Evolutionary conservation across 176 grass and related monocot species (phyloP).

Genomic region (Miscanthus lutarioriparius): DNA sequence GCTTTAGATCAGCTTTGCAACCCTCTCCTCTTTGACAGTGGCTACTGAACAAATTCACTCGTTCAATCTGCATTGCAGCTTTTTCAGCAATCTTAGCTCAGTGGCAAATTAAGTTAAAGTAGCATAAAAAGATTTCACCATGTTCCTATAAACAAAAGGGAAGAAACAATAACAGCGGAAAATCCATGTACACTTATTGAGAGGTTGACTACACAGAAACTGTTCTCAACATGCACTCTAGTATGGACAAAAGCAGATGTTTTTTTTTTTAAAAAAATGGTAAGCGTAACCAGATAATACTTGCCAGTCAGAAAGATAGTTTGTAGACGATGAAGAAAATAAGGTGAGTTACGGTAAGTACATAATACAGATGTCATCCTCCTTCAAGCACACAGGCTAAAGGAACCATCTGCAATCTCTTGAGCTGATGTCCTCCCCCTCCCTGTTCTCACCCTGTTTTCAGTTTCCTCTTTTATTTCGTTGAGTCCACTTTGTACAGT

Average conservation of each 20-base stretch:
- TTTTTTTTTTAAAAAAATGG: not conserved
- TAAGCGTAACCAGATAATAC: no score
- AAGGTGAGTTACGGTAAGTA: no score
- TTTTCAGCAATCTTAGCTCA: constrained; percentile 18
- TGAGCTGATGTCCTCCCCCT: no score
- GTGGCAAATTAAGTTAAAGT: constrained; percentile 1
- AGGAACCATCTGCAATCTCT: no score
- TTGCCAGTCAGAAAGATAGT: no score
- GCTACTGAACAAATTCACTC: not conserved
- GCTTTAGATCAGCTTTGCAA: constrained; percentile 12
- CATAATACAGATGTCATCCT: no score
- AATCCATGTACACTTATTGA: not conserved
- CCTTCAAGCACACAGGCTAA: no score
- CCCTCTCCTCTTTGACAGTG: not conserved
- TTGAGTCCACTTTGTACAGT: no score
- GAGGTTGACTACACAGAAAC: not conserved
- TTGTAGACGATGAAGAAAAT: no score
- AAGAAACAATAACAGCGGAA: not conserved
- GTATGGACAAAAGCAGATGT: not conserved
- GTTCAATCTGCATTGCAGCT: constrained; percentile 13
- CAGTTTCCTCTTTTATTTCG: no score
- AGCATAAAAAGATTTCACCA: constrained; percentile 23
- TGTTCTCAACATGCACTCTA: not conserved
- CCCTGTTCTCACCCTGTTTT: no score
- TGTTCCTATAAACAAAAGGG: not conserved